phyloP scores from a whole-genome alignment of 352 stramenopile species.

The Globisporangium perplexum region DNA sequence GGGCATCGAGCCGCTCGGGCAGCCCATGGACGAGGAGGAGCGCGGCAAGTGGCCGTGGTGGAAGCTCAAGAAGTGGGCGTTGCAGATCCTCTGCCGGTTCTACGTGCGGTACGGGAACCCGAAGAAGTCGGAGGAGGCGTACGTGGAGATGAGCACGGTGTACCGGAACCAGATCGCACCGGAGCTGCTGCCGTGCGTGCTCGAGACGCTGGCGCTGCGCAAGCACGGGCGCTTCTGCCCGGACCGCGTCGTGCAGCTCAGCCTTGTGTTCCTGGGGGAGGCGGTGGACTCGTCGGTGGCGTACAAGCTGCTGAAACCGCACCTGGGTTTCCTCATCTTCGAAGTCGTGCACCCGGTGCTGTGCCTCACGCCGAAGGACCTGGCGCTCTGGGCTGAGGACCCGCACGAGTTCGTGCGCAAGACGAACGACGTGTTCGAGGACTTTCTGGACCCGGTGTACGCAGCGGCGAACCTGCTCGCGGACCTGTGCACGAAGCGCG shows the following conservation, averaged over 20 bases:
- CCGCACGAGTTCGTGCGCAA: conserved; percentile 97
- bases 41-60: conserved; percentile 94
- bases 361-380: conserved; percentile 91
- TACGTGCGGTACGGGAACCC: conserved; percentile 97
- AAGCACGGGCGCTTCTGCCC: conserved; percentile 94
- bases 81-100: conserved; percentile 96
- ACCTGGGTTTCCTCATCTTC: conserved; percentile 96
- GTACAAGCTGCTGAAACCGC: conserved; percentile 97
- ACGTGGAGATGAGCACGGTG: conserved; percentile 90
- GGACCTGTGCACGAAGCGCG: conserved; percentile 93
- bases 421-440: conserved; percentile 96
- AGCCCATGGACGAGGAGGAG: conserved; percentile 91
- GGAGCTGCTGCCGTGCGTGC: conserved; percentile 62
- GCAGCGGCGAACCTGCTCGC: conserved; percentile 92
- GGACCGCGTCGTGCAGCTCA: conserved; percentile 94
- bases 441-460: conserved; percentile 95
- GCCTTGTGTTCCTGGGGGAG: conserved; percentile 91
- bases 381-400: conserved; percentile 95
- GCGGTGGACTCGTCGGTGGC: conserved; percentile 93
- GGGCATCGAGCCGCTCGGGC: conserved; percentile 67
- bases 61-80: conserved; percentile 98
- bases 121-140: conserved; percentile 89
- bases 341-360: conserved; percentile 96
- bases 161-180: conserved; percentile 93
- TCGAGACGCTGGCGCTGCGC: conserved; percentile 91